phyloP scores from a whole-genome alignment of 257 asterid genomes.

The Voacanga thouarsii region DNA sequence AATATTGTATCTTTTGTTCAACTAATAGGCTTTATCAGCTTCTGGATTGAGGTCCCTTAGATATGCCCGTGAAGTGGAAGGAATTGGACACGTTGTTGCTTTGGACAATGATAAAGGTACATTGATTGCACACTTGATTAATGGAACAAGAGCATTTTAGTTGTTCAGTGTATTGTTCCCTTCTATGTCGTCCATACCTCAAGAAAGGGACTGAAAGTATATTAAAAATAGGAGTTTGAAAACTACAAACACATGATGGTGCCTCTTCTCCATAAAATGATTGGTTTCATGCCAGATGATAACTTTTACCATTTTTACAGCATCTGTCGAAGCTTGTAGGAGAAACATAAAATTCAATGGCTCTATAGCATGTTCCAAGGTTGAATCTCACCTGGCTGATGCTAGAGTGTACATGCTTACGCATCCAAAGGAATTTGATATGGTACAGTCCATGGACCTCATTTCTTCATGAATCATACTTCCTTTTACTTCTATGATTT shows the following conservation, averaged over 20 bases:
- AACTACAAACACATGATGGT: background rate
- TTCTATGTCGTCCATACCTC: background rate
- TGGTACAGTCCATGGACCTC: slow-evolving; percentile 47
- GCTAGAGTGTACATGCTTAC: slow-evolving; percentile 96
- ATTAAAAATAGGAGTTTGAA: background rate
- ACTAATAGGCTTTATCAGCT: slow-evolving; percentile 84
- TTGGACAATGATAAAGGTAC: slow-evolving; percentile 86
- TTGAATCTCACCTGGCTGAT: slow-evolving; percentile 82
- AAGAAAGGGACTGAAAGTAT: too few relatives aligned
- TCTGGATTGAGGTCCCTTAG: slow-evolving; percentile 95
- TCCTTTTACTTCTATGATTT: background rate
- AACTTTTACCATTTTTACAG: slow-evolving; percentile 41
- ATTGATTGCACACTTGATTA: background rate
- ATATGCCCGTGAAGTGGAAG: slow-evolving; percentile 93
- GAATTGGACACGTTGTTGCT: slow-evolving; percentile 90
- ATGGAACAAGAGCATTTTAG: background rate
- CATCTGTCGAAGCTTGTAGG: slow-evolving; percentile 87
- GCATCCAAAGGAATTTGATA: slow-evolving; percentile 94
- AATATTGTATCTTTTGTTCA: background rate
- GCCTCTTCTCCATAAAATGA: background rate
- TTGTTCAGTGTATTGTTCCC: background rate
- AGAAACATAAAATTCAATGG: slow-evolving; percentile 95
- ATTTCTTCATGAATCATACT: background rate
- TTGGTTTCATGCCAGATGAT: background rate
- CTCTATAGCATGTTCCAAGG: slow-evolving; percentile 76